Conservation (phyloP, 164 flowering plant species). For the Tetracentron sinense region DNA sequence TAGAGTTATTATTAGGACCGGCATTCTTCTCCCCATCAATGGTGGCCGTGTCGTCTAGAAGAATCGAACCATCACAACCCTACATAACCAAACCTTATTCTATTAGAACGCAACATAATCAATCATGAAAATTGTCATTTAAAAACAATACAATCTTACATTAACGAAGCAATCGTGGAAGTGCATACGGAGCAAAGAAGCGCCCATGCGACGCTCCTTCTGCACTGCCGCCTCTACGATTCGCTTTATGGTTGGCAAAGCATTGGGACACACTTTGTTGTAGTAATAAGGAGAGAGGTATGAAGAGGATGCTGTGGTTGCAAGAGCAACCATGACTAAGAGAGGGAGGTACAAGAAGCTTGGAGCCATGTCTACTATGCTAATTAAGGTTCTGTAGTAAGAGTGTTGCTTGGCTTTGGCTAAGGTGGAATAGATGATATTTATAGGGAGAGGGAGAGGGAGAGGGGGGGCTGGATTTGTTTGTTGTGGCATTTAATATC, state of each 20-base stretch:
- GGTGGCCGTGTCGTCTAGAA: not conserved
- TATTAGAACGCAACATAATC: not conserved
- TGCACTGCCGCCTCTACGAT: constrained; percentile 21
- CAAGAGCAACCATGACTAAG: constrained; percentile 3
- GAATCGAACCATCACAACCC: constrained; percentile 14
- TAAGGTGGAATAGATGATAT: not conserved
- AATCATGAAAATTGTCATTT: no score
- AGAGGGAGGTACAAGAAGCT: constrained; percentile 3
- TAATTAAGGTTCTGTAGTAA: not conserved
- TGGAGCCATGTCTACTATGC: constrained; percentile 1
- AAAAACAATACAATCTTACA: constrained; percentile 11
- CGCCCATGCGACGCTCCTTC: constrained; percentile 43
- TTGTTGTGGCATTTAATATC: no score
- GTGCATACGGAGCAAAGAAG: constrained; percentile 42
- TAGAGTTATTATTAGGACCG: no score
- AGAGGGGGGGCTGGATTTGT: no score
- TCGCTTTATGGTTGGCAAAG: constrained; percentile 31
- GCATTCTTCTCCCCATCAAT: not conserved
- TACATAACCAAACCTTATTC: not conserved
- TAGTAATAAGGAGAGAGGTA: constrained; percentile 27
- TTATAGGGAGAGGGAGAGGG: not conserved
- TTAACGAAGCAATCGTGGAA: constrained; percentile 45
- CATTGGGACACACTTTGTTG: constrained; percentile 29
- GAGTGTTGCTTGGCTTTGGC: not conserved
- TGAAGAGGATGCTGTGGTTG: constrained; percentile 13